Base-by-base conservation (phyloP, 805 yeast species). In the Ogataea methanolica region DNA sequence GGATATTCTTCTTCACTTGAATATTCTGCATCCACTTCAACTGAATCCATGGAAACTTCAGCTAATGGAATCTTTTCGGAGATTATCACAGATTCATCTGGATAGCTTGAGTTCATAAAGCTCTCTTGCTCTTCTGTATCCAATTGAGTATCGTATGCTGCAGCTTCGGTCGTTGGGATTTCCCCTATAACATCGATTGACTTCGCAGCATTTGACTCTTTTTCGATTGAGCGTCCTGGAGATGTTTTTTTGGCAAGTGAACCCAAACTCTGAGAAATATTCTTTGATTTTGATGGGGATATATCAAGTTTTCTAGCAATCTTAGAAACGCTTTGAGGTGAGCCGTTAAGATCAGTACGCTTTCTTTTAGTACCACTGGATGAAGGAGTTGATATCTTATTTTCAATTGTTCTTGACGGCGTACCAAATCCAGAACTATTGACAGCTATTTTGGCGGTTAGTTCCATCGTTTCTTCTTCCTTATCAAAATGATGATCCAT, bases 31-130 rank as follows among this genome's bases (percentile, higher is more conserved):
- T 49, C 55, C 1, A 48, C 58, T 22, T 45, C 51, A 0, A 53
- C 50, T 2, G 56, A 53, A 19, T 55, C 59, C 22, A 48, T 46
- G 1, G 65, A 55, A 12, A 62, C 61, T 44, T 63, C 67, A 1
- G 69, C 66, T 31, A 63, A 47, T 7, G 69, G 68, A 11, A 63
- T 48, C 41, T 58, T 53, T 46, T 61, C 66, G 1, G 66, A 58
- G 17, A 56, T 59, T 21, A 61, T 47, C 16, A 51, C 49, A 21
- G 62, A 55, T 34, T 51, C 57, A 9, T 53, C 59, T 12, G 42
- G 41, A 31, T 44, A 36, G 35, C 58, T 53, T 12, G 54, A 46
- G 39, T 53, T 49, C 3, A 31, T 45, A 6, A 33, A 41, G 16
- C 29, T 16, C 7, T 23, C 41, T 1, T 6, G 17, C 6, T 21